Percentiles rank a stretch among this genome's conserved stretches.
phyloP scores from a whole-genome alignment of 2,329 filamentous ascomycete species.

The Trichoderma sp. region DNA sequence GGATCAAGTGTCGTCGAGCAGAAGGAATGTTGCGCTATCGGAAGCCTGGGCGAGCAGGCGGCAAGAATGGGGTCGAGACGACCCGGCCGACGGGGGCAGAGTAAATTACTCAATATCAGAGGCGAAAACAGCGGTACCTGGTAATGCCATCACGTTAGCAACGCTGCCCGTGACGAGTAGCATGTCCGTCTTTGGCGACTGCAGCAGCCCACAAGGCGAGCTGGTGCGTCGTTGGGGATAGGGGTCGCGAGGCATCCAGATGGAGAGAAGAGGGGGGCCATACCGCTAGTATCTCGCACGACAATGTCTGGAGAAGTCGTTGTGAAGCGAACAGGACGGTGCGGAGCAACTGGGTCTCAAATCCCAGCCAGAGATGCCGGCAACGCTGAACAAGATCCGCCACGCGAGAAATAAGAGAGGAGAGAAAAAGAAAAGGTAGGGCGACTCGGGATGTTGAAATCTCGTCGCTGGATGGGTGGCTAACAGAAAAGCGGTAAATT shows the following conservation, averaged over 20 bases:
- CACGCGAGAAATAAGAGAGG: not conserved
- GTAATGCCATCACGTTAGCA: conserved; percentile 17
- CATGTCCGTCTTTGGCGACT: not conserved
- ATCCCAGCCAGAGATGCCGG: conserved; percentile 16
- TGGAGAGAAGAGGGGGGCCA: conserved; percentile 2
- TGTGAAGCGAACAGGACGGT: conserved; percentile 17
- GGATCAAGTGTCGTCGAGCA: conserved; percentile 12
- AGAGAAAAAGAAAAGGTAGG: conserved; percentile 8
- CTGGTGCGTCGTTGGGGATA: conserved; percentile 16
- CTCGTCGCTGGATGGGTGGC: conserved; percentile 11
- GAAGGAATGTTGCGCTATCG: conserved; percentile 22
- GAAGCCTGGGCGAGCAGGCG: not conserved
- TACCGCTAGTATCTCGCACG: conserved; percentile 18
- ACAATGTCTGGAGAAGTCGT: conserved; percentile 5
- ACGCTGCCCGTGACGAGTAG: not conserved
- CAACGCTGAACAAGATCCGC: conserved; percentile 16
- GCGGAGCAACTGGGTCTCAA: conserved; percentile 23
- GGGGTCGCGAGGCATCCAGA: conserved; percentile 12
- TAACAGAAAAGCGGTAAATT: conserved; percentile 23
- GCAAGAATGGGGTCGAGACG: conserved; percentile 15
- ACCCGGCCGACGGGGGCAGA: conserved; percentile 15
- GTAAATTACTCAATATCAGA: conserved; percentile 25
- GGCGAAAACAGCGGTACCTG: conserved; percentile 24
- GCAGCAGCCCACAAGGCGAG: not conserved
- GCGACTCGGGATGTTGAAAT: not conserved